Evolutionary conservation across 2,329 filamentous ascomycete genomes (phyloP), one percentile per base, ranked within the genome.

Genomic region (Epichloe typhina): DNA sequence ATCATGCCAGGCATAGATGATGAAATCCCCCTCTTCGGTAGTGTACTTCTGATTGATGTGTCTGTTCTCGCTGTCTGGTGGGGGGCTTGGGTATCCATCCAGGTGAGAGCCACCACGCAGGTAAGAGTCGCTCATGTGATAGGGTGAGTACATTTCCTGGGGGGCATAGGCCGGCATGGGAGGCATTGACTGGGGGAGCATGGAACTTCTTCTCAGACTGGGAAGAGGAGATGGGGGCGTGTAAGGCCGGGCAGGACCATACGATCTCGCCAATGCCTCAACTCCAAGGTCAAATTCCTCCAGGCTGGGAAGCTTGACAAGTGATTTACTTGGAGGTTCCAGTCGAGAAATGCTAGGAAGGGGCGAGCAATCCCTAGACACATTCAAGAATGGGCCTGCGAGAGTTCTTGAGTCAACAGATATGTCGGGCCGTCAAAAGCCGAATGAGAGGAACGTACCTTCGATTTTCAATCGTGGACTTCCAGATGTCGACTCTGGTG

Each of bases 41-140:
- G 67, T 69, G 58, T 71, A 71, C 57, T 71, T 70, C 47, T 70
- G 66, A 57, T 71, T 71, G 54, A 69, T 69, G 53, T 69, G 67
- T 23, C 66, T 59, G 46, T 64, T 65, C 53, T 69, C 65, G 12
- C 59, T 59, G 35, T 68, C 66, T 0, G 63, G 64, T 5, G 66
- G 66, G 12, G 66, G 64, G 49, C 63, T 66, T 17, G 64, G 66
- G 42, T 66, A 66, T 23, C 61, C 58, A 23, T 62, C 62, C 50
- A 62, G 53, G 26, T 52, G 52, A 17, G 54, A 47, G 31, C 56
- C 51, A 23, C 50, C 49, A 21, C 58, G 59, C 35, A 61, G 43
- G 50, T 60, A 59, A 4, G 57, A 49, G 23, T 62, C 62, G 51
- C 50, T 54, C 5, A 55, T 52, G 17, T 52, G 50, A 46, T 61